Percentiles rank a stretch among this genome's conserved stretches.
phyloP scores from a whole-genome alignment of 148 eudicot species.

The Fallopia convolvulus region DNA sequence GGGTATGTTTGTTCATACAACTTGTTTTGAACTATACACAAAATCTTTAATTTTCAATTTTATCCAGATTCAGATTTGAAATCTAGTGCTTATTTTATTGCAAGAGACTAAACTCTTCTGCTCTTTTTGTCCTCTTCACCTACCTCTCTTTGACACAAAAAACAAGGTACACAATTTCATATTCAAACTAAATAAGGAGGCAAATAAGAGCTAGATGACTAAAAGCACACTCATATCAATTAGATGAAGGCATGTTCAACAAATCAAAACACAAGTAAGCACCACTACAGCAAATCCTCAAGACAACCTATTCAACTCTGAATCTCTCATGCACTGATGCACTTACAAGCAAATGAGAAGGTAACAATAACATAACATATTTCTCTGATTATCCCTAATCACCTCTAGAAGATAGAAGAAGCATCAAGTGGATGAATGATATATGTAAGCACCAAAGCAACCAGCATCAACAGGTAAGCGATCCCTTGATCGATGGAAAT shows the following conservation, averaged over 20 bases:
- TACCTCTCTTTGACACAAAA: background rate
- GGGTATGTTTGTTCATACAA: no score
- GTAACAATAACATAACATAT: background rate
- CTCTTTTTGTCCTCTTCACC: background rate
- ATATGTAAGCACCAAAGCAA: conserved; percentile 4
- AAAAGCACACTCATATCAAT: background rate
- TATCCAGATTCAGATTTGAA: no score
- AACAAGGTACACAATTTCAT: background rate
- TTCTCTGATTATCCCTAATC: background rate
- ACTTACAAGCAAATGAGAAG: background rate
- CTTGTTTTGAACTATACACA: no score
- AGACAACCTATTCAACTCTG: background rate
- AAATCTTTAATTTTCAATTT: no score
- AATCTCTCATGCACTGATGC: background rate
- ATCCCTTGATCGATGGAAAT: conserved; percentile 4
- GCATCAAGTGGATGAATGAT: conserved; percentile 4
- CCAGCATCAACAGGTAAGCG: background rate
- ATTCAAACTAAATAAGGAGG: background rate
- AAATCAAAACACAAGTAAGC: background rate
- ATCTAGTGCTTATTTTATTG: no score
- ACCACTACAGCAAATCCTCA: background rate
- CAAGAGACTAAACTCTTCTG: background rate
- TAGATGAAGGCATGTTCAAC: background rate
- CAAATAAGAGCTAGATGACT: background rate
- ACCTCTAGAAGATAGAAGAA: background rate